Evolutionary conservation across 495 filamentous ascomycete genomes (phyloP), one percentile per base, ranked within the genome.

Genomic region (Penicillium silybi): DNA sequence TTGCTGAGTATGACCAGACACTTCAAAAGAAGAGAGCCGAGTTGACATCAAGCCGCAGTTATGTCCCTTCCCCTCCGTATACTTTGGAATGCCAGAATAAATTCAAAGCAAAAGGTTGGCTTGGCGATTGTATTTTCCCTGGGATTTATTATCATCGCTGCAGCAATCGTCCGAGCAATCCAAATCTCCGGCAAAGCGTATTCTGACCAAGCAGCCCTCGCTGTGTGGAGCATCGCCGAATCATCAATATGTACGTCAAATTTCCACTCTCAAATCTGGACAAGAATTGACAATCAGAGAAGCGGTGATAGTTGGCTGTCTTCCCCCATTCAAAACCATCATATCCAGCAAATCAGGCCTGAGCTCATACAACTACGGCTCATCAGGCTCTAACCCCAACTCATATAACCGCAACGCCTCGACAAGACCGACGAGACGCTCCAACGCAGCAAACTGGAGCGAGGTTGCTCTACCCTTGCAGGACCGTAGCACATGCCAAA

Each of bases 281-380:
- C 11, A 32, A 32, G 13, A 13, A 11, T 32, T 32, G 8, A 32
- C 11, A 2, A 11, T 10, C 2, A 9, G 8, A 37, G 11, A 42
- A 79, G 76, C 76, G 34, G 65, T 78, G 16, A 64, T 77, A 8
- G 69, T 80, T 18, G 75, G 75, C 15, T 76, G 74, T 42, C 69
- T 78, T 0, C 73, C 75, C 3, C 74, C 73, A 1, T 74, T 78
- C 53, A 74, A 74, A 52, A 61, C 67, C 9, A 49, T 66, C n/a
- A 47, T 66, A 20, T 58, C 58, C 1, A 45, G 25, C 8, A 44
- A 47, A 9, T 15, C 44, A 2, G 38, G 22, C 15, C 41, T 34
- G 10, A 20, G 41, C 3, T 44, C 32, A 17, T 58, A 55, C 26
- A 29, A 18, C 10, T 56, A 52, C 22, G 43, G 56, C 1, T 49